Conservation (phyloP, 2,329 filamentous ascomycete species). For the Stagonosporopsis chrysanthemi region DNA sequence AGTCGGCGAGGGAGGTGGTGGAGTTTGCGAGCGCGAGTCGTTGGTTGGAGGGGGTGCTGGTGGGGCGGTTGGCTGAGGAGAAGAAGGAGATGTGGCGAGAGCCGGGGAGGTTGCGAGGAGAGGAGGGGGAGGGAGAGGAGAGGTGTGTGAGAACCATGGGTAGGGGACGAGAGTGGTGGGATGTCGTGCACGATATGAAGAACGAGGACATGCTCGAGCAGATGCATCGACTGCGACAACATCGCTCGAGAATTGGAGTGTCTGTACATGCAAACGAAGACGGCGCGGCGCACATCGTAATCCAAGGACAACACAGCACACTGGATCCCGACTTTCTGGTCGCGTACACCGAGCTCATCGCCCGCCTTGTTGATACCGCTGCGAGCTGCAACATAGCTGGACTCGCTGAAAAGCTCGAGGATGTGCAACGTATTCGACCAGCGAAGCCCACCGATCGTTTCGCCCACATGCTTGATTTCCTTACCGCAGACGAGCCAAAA, state of each 20-base stretch:
- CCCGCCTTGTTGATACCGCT: neutral
- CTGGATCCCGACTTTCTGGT: neutral
- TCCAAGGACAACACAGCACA: conserved; percentile 2
- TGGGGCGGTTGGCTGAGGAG: neutral
- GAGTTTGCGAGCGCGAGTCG: neutral
- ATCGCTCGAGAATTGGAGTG: neutral
- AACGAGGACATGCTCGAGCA: neutral
- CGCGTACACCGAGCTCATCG: conserved; percentile 1
- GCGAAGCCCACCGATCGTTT: neutral
- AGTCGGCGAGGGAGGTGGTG: neutral
- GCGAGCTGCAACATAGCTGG: neutral
- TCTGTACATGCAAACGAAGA: neutral
- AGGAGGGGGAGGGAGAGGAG: neutral
- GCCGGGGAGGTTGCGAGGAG: too few species aligned
- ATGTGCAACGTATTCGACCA: neutral
- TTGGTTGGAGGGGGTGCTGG: conserved; percentile 3
- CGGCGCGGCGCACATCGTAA: neutral
- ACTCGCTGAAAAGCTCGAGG: neutral
- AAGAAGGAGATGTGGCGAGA: neutral
- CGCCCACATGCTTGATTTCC: neutral
- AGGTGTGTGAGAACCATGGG: neutral
- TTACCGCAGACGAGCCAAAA: neutral
- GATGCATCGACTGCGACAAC: neutral
- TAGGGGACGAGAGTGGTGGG: conserved; percentile 6
- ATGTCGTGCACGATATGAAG: neutral